Conservation (phyloP, 2,329 filamentous ascomycete genomes). For the Kalmusia sp. region DNA sequence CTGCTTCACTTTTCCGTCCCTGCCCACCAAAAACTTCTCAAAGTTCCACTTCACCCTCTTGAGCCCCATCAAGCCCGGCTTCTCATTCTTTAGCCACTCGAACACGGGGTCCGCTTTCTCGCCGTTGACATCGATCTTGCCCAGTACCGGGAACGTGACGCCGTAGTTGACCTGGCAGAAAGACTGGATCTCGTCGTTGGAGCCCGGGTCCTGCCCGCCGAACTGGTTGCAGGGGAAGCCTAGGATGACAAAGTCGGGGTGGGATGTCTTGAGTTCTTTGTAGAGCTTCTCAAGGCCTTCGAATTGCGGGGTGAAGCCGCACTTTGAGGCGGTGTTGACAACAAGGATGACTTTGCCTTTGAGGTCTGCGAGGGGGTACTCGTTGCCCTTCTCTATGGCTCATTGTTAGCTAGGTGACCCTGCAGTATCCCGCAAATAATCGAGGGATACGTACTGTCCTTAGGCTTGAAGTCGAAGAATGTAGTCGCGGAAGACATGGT, state of each 20-base stretch:
- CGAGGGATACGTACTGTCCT: slow-evolving; percentile 70
- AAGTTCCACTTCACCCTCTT: slow-evolving; percentile 99
- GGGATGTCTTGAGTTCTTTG: slow-evolving; percentile 72
- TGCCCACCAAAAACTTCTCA: slow-evolving; percentile 93
- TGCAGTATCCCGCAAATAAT: neutral
- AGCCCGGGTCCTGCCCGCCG: slow-evolving; percentile 84
- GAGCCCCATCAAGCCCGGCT: slow-evolving; percentile 84
- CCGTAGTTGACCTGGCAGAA: slow-evolving; percentile 95
- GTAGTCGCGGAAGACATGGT: slow-evolving; percentile 72
- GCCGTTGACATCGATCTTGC: slow-evolving; percentile 91
- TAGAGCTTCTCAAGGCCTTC: slow-evolving; percentile 89
- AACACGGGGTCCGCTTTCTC: slow-evolving; percentile 79
- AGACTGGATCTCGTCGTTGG: slow-evolving; percentile 66
- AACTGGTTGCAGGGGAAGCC: slow-evolving; percentile 99
- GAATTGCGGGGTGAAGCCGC: slow-evolving; percentile 97
- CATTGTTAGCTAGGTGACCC: neutral
- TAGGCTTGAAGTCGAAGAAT: slow-evolving; percentile 86
- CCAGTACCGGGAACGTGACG: slow-evolving; percentile 87
- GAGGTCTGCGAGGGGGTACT: slow-evolving; percentile 73
- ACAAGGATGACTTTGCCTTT: slow-evolving; percentile 93
- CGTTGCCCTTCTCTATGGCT: slow-evolving; percentile 73
- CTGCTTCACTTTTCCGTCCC: slow-evolving; percentile 83
- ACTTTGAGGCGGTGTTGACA: slow-evolving; percentile 98
- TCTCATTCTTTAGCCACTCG: slow-evolving; percentile 73
- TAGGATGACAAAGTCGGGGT: slow-evolving; percentile 83